Evolutionary conservation across 495 filamentous ascomycete species (phyloP), one percentile per base, ranked within the genome.

Genomic region (Penicillium goetzii): DNA sequence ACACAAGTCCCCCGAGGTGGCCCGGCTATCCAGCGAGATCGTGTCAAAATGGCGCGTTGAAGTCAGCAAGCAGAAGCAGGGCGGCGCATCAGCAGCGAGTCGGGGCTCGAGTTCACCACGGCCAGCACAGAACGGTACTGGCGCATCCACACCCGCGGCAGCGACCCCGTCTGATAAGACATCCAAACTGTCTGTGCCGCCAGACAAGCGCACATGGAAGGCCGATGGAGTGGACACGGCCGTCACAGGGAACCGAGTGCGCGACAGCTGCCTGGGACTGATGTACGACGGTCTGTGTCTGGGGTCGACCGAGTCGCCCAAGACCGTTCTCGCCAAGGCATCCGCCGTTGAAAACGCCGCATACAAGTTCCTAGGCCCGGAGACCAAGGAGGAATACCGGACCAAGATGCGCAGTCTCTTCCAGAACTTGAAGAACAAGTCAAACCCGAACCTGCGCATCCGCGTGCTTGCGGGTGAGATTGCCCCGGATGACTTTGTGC

Each of bases 341-440:
- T 76, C 84, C 51, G 86, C 88, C 30, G 85, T 94, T 17, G 93
- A 97, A 77, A 61, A 76, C 12, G 91, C 92, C 12, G 91, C 90
- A 17, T 93, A 82, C 78, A 78, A 80, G 17, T 68, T 80, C 10
- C 85, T 85, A 23, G 83, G 83, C 68, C 85, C 88, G 19, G 91
- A 94, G 70, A 88, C 84, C 6, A 85, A 85, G 58, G 74, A 85
- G 52, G 79, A 85, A 43, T 99, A 99, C 82, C 87, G 89, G 58
- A 81, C 79, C 41, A 97, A 97, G 79, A 88, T 97, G 64, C 90
- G 96, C 72, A 92, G 90, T 28, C 84, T 99, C 19, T 97, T 89
- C 82, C 88, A 92, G 69, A 97, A 97, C 69, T 84, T 99, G 56
- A 97, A 97, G 84, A 91, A 90, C 80, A 92, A 91, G 74, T 89